phyloP scores from a whole-genome alignment of 768 basidiomycete genomes.

The Leccinum incarnatum region DNA sequence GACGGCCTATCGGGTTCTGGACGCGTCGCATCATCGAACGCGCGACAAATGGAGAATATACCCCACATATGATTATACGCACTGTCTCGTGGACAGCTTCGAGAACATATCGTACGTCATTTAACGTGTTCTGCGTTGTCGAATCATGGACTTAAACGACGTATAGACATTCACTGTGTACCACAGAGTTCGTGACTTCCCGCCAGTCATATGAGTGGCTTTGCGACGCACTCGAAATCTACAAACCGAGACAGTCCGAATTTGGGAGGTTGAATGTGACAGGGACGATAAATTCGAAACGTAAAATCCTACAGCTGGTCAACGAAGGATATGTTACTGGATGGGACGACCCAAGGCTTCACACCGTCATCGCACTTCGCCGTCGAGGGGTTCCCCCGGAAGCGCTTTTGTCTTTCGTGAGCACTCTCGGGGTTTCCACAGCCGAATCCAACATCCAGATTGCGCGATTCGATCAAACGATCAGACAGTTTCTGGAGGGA shows the following conservation, averaged over 20 bases:
- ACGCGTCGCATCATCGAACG: conserved; percentile 90
- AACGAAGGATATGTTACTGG: conserved; percentile 79
- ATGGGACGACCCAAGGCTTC: conserved; percentile 98
- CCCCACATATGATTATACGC: conserved; percentile 98
- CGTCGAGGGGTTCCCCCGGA: conserved; percentile 96
- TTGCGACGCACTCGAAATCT: conserved; percentile 95
- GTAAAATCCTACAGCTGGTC: conserved; percentile 89
- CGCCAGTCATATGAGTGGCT: conserved; percentile 99
- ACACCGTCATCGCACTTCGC: conserved; percentile 93
- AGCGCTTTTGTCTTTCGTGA: conserved; percentile 91
- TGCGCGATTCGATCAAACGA: conserved; percentile 83
- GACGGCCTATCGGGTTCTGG: conserved; percentile 91
- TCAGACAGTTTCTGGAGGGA: conserved; percentile 87
- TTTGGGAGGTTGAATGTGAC: conserved; percentile 91
- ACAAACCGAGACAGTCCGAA: conserved; percentile 96
- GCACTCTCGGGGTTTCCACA: conserved; percentile 91
- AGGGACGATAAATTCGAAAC: conserved; percentile 95
- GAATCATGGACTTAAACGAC: neutral
- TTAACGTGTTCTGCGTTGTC: neutral
- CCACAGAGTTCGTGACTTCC: conserved; percentile 91
- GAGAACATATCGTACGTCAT: conserved; percentile 94
- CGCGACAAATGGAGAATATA: conserved; percentile 95
- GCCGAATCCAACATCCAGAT: conserved; percentile 80
- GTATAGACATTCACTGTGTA: conserved; percentile 91
- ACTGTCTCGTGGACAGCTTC: conserved; percentile 96